Conservation (phyloP, 176 grass and related monocot genomes). For the Bothriochloa decipiens region DNA sequence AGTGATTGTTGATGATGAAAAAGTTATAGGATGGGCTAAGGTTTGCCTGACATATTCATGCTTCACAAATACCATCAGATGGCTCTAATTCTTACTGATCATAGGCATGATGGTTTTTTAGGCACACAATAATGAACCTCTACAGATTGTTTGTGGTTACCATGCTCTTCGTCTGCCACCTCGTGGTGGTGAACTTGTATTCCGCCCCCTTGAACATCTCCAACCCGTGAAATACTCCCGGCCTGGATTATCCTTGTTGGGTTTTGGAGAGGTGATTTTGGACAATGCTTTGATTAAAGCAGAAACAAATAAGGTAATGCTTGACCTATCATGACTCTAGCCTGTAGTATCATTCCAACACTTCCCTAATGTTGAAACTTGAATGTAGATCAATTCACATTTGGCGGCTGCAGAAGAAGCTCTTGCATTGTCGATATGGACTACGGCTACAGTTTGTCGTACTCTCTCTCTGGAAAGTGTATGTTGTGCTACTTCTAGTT, state of each 20-base stretch:
- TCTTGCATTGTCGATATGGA: slow-evolving; percentile 90
- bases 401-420: slow-evolving; percentile 92
- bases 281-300: slow-evolving; percentile 42
- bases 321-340: slow-evolving; percentile 18
- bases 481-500: slow-evolving; percentile 36
- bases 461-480: slow-evolving; percentile 93
- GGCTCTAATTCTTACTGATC: slow-evolving; percentile 41
- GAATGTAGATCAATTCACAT: slow-evolving; percentile 59
- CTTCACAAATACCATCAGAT: slow-evolving; percentile 16
- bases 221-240: slow-evolving; percentile 85
- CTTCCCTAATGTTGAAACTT: slow-evolving; percentile 47
- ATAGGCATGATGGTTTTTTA: slow-evolving; percentile 45
- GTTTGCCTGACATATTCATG: slow-evolving; percentile 53
- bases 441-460: slow-evolving; percentile 77
- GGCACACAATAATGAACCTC: slow-evolving; percentile 89
- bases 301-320: slow-evolving; percentile 71
- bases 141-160: slow-evolving; percentile 98
- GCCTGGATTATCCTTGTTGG: slow-evolving; percentile 62
- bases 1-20: slow-evolving; percentile 79
- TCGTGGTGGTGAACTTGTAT: slow-evolving; percentile 81
- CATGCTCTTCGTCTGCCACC: slow-evolving; percentile 80
- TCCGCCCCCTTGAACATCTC: slow-evolving; percentile 86
- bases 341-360: neutral
- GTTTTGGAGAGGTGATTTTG: slow-evolving; percentile 49
- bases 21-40: slow-evolving; percentile 98